Evolutionary conservation across 2,329 filamentous ascomycete genomes (phyloP).

Genomic region (Aaosphaeria pasadenensis): DNA sequence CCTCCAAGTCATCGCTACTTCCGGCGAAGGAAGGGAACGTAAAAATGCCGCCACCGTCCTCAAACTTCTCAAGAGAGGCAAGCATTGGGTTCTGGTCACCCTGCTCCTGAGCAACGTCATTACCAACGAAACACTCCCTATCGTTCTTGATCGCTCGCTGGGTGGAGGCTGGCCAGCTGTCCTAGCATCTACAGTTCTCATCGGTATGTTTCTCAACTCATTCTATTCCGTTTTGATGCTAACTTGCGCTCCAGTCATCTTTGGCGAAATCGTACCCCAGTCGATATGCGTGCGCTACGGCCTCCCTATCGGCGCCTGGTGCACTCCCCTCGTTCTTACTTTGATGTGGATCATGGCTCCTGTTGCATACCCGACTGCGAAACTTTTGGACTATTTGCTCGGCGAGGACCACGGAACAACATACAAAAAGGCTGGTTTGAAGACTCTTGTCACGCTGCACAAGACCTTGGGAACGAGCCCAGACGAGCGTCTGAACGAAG

Average conservation of each 20-base stretch:
- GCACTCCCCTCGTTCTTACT: slow-evolving; percentile 79
- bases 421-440: slow-evolving; percentile 97
- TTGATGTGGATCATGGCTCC: slow-evolving; percentile 93
- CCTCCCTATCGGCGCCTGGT: slow-evolving; percentile 89
- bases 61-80: slow-evolving; percentile 76
- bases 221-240: too few relatives aligned
- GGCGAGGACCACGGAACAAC: slow-evolving; percentile 94
- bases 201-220: slow-evolving; percentile 61
- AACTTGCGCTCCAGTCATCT: slow-evolving; percentile 68
- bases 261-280: slow-evolving; percentile 94
- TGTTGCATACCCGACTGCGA: slow-evolving; percentile 90
- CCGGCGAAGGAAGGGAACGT: slow-evolving; percentile 79
- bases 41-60: slow-evolving; percentile 82
- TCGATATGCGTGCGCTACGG: slow-evolving; percentile 96
- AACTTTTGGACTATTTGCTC: slow-evolving; percentile 88
- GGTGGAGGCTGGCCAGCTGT: slow-evolving; percentile 94
- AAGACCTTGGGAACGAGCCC: slow-evolving; percentile 83
- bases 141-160: slow-evolving; percentile 88
- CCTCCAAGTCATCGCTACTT: slow-evolving; percentile 87
- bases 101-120: slow-evolving; percentile 84
- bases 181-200: slow-evolving; percentile 86
- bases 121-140: slow-evolving; percentile 58
- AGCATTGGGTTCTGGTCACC: slow-evolving; percentile 98
- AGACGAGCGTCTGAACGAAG: slow-evolving; percentile 84
- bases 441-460: slow-evolving; percentile 93